A percentile compares a stretch with the other conserved stretches of the same genome.
Conservation (phyloP, 345 rosid genomes). For the Camelina neglecta region DNA sequence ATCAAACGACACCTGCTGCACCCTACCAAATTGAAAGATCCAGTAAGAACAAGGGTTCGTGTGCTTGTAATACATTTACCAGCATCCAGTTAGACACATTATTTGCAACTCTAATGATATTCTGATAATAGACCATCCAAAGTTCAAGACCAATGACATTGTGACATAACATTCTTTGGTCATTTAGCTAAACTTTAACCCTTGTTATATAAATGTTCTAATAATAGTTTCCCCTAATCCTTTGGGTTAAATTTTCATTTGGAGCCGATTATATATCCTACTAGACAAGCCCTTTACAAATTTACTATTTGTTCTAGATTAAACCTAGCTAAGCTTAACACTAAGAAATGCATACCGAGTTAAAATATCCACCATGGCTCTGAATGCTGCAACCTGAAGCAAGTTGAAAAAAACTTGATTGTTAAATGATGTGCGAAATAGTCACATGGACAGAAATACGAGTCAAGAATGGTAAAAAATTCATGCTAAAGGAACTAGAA, state of each 20-base stretch:
- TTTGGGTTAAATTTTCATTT: slow-evolving; percentile 1
- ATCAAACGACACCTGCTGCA: slow-evolving; percentile 97
- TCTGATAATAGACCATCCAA: slow-evolving; percentile 17
- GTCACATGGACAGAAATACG: slow-evolving; percentile 23
- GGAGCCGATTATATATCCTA: not conserved
- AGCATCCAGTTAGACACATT: slow-evolving; percentile 30
- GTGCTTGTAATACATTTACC: slow-evolving; percentile 14
- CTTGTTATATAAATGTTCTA: not conserved
- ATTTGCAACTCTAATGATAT: slow-evolving; percentile 26
- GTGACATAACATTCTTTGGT: slow-evolving; percentile 5
- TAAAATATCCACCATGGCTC: slow-evolving; percentile 98
- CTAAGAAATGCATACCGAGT: slow-evolving; percentile 65
- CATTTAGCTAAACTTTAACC: slow-evolving; percentile 21
- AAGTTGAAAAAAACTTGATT: slow-evolving; percentile 36
- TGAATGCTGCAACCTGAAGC: slow-evolving; percentile 97
- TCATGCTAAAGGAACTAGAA: slow-evolving; percentile 12
- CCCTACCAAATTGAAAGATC: slow-evolving; percentile 57
- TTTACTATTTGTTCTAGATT: not conserved
- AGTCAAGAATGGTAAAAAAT: not conserved
- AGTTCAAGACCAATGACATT: slow-evolving; percentile 26
- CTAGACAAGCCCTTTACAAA: slow-evolving; percentile 15
- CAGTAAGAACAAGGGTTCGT: slow-evolving; percentile 24
- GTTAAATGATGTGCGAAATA: slow-evolving; percentile 31
- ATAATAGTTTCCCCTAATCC: not conserved
- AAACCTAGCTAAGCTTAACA: slow-evolving; percentile 16